Evolutionary conservation across 179 eudicot genomes (phyloP).

Genomic region (Camellia oleifera): DNA sequence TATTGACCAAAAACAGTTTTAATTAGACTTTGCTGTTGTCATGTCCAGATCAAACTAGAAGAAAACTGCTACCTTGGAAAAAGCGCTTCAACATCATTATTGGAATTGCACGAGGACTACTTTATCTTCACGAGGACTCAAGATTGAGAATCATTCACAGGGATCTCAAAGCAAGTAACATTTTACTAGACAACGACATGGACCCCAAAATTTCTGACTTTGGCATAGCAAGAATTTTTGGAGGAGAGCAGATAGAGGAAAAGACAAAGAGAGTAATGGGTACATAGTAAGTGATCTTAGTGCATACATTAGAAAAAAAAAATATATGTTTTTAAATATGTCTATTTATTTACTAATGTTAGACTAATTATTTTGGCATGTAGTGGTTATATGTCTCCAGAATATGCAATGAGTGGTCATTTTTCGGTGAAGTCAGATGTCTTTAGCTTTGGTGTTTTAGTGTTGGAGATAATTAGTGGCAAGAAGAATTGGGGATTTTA

Average conservation of each 20-base stretch:
- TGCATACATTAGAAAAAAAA: not conserved
- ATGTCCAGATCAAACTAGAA: constrained; percentile 16
- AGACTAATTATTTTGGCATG: not conserved
- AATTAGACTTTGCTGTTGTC: constrained; percentile 1
- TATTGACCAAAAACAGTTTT: not conserved
- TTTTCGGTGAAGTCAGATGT: constrained; percentile 55
- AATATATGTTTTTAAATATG: too few species aligned
- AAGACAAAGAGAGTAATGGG: constrained; percentile 28
- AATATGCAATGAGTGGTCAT: constrained; percentile 45
- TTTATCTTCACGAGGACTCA: constrained; percentile 33
- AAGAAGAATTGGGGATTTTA: constrained; percentile 22
- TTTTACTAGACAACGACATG: constrained; percentile 25
- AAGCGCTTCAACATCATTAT: constrained; percentile 23
- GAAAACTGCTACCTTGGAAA: constrained; percentile 19
- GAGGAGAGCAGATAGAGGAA: constrained; percentile 20
- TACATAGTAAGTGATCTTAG: constrained; percentile 26
- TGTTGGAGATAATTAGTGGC: constrained; percentile 41
- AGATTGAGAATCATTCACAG: constrained; percentile 30
- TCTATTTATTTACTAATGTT: not conserved
- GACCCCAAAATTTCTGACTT: constrained; percentile 30
- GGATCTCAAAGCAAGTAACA: constrained; percentile 28
- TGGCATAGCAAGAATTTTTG: constrained; percentile 28
- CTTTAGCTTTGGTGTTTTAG: constrained; percentile 46
- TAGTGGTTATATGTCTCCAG: constrained; percentile 59
- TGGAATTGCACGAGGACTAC: constrained; percentile 32